Evolutionary conservation across 176 grass and related monocot species (phyloP).

Genomic region (Oryza nivara): DNA sequence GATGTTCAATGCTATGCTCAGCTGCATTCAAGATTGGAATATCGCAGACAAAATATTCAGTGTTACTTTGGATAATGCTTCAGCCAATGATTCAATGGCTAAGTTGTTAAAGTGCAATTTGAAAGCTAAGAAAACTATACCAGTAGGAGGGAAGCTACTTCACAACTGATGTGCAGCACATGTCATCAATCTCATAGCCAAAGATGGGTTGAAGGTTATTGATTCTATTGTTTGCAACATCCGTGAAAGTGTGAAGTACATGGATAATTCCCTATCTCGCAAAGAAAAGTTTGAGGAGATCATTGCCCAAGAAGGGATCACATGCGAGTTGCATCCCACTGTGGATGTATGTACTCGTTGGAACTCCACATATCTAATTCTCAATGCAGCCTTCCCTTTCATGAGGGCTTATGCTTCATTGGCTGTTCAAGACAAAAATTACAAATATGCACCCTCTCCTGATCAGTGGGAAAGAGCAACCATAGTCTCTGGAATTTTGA

Average conservation of each 20-base stretch:
- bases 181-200: background rate
- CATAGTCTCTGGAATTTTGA: background rate
- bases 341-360: too few relatives aligned
- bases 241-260: background rate
- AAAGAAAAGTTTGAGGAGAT: background rate
- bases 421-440: background rate
- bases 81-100: background rate
- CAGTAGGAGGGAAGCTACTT: background rate
- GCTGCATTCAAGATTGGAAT: background rate
- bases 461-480: background rate
- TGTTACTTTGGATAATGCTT: background rate
- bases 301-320: background rate
- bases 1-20: background rate
- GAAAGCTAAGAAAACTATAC: background rate
- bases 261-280: background rate
- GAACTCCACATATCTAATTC: too few relatives aligned
- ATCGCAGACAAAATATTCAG: background rate
- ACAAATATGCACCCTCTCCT: slow-evolving; percentile 10
- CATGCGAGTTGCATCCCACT: too few relatives aligned
- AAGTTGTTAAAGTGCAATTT: background rate
- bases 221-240: background rate
- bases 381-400: too few relatives aligned
- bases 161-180: background rate
- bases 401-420: background rate
- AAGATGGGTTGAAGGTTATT: background rate